Conservation (phyloP, 2,329 filamentous ascomycete genomes). For the Xylaria sp. region DNA sequence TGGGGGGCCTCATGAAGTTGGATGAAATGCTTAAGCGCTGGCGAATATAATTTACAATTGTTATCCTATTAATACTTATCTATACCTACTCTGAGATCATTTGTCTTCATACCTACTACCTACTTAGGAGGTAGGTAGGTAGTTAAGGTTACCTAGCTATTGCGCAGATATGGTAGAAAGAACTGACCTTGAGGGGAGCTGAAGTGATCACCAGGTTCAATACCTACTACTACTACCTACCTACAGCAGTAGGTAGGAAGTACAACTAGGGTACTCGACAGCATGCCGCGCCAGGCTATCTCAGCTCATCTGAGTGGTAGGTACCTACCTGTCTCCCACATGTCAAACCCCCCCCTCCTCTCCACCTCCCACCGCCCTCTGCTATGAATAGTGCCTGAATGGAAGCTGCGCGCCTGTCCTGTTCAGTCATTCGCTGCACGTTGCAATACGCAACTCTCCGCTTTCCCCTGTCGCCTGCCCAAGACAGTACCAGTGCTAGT, state of each 20-base stretch:
- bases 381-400: slow-evolving; percentile 7
- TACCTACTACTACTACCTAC: no score
- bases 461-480: background rate
- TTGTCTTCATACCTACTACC: no score
- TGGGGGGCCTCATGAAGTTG: background rate
- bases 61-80: background rate
- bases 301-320: slow-evolving; percentile 17
- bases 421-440: slow-evolving; percentile 17
- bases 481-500: background rate
- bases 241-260: no score
- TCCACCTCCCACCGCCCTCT: background rate
- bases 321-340: slow-evolving; percentile 15
- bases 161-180: background rate
- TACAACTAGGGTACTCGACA: slow-evolving; percentile 24
- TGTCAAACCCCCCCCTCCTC: slow-evolving; percentile 9
- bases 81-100: background rate
- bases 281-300: slow-evolving; percentile 18
- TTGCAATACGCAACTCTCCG: slow-evolving; percentile 14
- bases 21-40: background rate
- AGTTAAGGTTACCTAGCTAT: no score
- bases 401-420: background rate
- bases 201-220: slow-evolving; percentile 18
- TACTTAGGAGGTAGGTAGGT: no score
- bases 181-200: slow-evolving; percentile 8
- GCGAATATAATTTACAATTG: background rate